A percentile compares a stretch with the other conserved stretches of the same genome.
Evolutionary conservation across 495 filamentous ascomycete species (phyloP).

Genomic region (Bryoglossum gracile): DNA sequence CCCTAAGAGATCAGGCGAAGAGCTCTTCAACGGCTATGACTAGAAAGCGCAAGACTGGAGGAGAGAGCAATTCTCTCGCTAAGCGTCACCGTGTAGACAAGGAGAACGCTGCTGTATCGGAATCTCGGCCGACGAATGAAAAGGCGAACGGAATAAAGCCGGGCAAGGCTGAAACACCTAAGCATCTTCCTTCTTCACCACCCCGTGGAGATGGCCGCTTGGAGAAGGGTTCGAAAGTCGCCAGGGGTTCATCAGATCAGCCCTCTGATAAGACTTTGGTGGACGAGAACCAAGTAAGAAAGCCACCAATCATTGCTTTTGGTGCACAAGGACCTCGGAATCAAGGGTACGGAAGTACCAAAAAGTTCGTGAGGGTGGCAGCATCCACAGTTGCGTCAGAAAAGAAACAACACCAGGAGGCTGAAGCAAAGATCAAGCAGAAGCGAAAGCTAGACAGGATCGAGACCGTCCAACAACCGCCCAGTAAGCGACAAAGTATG

Average conservation of each 20-base stretch:
- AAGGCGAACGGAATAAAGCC: neutral
- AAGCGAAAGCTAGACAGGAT: conserved; percentile 11
- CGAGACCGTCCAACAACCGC: neutral
- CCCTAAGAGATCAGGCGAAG: neutral
- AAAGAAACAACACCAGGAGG: neutral
- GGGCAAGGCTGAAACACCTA: too few species aligned
- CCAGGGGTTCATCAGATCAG: neutral
- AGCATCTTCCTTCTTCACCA: too few species aligned
- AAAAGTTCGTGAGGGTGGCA: neutral
- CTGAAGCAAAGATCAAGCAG: neutral
- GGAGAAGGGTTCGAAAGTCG: neutral
- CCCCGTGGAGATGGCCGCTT: too few species aligned
- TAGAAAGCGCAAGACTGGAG: neutral
- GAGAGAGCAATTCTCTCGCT: too few species aligned
- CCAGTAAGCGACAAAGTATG: conserved; percentile 12
- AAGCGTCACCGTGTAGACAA: neutral
- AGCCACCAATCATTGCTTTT: conserved; percentile 25
- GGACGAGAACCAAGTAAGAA: conserved; percentile 3
- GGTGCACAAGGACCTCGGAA: conserved; percentile 25
- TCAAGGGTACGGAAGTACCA: conserved; percentile 23
- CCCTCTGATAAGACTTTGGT: neutral
- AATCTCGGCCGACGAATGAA: neutral
- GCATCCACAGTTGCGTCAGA: neutral
- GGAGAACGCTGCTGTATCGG: neutral
- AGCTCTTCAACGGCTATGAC: neutral